Evolutionary conservation across 192 early-diverging fungal species (phyloP), one percentile per base, ranked within the genome.

Genomic region (Coemansia sp.): DNA sequence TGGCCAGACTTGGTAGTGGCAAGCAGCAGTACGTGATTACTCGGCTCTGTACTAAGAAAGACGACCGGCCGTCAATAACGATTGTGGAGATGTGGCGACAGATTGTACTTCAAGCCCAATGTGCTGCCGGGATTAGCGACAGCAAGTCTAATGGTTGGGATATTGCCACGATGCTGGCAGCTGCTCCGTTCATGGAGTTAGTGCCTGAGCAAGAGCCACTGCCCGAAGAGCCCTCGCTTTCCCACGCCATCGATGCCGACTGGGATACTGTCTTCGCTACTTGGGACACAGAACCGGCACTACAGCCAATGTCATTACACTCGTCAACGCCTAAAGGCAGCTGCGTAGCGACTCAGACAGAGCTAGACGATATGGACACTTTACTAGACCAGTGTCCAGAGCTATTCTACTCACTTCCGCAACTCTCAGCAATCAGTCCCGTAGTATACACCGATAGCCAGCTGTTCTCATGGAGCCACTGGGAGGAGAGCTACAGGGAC

Each of bases 401-500:
- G 72, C 72, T 74, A 29, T 55, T 74, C 27, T 33, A 16, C 68
- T 78, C 52, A 33, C 29, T 67, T 27, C 22, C 61, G 7, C 33
- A 29, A 29, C 24, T 36, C 22, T 20, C 64, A n/a, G 24, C 51
- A 29, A 24, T 64, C 40, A 60, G 57, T 0, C 57, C 57, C 29
- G 31, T 2, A 7, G 40, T 57, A 9, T 40, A 15, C 20, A 20
- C n/a, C 12, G 68, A 66, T 16, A 47, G 49, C 24, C 22, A 65
- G 63, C 63, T 71, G 16, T 74, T 73, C 12, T 63, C 61, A 18
- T 63, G 61, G 61, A 33, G 38, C 13, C 61, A 63, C 6, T 69
- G 74, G 44, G 72, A 79, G 22, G 68, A 79, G 41, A 79, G 77
- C 59, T 29, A 67, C 7, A 63, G 47, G 6, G 77, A 79, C 42